Conservation (phyloP, 2,329 filamentous ascomycete genomes). For the Aspergillus brasiliensis region DNA sequence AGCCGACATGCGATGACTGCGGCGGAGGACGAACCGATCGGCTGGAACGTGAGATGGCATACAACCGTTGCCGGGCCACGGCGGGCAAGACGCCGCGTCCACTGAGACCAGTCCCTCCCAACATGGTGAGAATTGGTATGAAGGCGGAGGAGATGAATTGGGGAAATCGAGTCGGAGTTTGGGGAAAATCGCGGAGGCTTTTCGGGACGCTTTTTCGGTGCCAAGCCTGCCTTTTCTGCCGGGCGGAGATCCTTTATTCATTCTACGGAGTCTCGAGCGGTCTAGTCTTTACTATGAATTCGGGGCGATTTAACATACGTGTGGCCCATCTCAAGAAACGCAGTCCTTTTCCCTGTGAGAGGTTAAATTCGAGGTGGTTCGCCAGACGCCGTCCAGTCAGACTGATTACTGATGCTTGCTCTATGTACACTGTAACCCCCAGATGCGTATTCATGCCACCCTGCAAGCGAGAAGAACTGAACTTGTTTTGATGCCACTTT, state of each 20-base stretch:
- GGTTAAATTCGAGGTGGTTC: conserved; percentile 20
- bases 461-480: background rate
- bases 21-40: conserved; percentile 38
- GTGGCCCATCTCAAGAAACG: too few relatives aligned
- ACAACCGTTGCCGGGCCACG: conserved; percentile 32
- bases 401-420: conserved; percentile 26
- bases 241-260: conserved; percentile 26
- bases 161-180: background rate
- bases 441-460: conserved; percentile 1
- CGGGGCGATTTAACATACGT: too few relatives aligned
- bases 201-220: conserved; percentile 19
- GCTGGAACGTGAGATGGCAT: conserved; percentile 30
- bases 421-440: conserved; percentile 36
- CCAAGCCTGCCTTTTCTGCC: conserved; percentile 39
- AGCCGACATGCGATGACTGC: background rate
- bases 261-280: conserved; percentile 5
- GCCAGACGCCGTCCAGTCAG: conserved; percentile 35
- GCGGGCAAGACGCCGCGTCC: conserved; percentile 50
- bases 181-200: conserved; percentile 12
- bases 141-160: conserved; percentile 12
- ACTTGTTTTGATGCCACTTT: background rate
- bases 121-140: conserved; percentile 46
- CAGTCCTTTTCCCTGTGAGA: background rate
- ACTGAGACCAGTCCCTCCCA: conserved; percentile 57
- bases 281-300: too few relatives aligned